Evolutionary conservation across 768 basidiomycete genomes (phyloP), one percentile per base, ranked within the genome.

Genomic region (Tremella mesenterica): DNA sequence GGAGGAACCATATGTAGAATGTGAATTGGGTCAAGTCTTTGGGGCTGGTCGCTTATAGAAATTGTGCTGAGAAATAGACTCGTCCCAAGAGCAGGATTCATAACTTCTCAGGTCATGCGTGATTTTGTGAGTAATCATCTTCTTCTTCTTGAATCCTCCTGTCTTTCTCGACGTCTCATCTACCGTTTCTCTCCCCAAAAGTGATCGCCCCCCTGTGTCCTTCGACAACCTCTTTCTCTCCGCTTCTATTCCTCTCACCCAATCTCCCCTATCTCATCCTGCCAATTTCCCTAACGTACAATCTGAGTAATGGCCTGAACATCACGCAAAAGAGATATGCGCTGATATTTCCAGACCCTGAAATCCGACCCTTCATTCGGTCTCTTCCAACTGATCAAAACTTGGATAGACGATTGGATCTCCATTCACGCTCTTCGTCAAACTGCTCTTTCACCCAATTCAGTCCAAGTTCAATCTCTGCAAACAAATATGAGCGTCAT

Each of bases 371-470:
- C 60, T 25, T 55, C 58, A 4, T 69, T 69, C 34, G 67, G 67
- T 1, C 23, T 57, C 4, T 70, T 63, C 49, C 68, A 67, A 44
- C 52, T 70, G 8, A n/a, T 70, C 57, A 70, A 70, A 41, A 67
- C 65, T 16, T 70, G 61, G 60, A 57, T 67, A 29, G 65, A 70
- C 56, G 68, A 70, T 52, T 65, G 54, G 46, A 52, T 65, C 27
- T 41, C 57, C n/a, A 52, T 70, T 46, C 39, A 49, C 26, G 39
- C 50, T 12, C 27, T 64, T 8, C 58, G 65, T 18, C 58, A 56
- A 30, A 54, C 58, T 1, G 57, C 54, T 9, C 44, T 62, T 6
- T 57, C 55, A 8, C 31, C 48, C 21, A n/a, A 38, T 8, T 36
- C 38, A 8, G 52, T 59, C 45, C 48, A 48, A 16, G 23, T 27